Evolutionary conservation across 2,329 filamentous ascomycete species (phyloP).

Genomic region (Blastomyces gilchristii): DNA sequence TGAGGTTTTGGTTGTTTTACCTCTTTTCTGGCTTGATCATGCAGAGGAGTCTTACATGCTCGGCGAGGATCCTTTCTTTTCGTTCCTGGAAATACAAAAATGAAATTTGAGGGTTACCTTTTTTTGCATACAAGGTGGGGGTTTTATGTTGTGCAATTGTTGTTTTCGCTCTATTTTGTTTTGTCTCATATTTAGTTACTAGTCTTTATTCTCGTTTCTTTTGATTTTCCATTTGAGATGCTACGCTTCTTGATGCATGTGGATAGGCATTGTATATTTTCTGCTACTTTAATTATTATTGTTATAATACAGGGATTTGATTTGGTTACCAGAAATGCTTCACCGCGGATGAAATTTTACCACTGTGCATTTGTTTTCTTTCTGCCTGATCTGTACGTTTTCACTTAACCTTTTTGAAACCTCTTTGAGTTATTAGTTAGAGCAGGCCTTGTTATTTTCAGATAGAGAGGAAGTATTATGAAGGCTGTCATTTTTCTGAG

Average conservation of each 20-base stretch:
- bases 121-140: not conserved
- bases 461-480: too few species aligned
- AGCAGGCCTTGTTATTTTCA: too few species aligned
- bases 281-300: too few species aligned
- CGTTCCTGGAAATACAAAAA: not conserved
- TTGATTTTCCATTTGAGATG: not conserved
- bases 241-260: not conserved
- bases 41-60: not conserved
- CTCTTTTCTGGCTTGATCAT: not conserved
- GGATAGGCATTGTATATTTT: not conserved
- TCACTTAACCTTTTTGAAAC: too few species aligned
- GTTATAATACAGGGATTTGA: too few species aligned
- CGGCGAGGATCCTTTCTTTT: not conserved
- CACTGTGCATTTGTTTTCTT: too few species aligned
- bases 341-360: too few species aligned
- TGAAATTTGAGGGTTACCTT: not conserved
- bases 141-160: not conserved
- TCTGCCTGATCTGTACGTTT: too few species aligned
- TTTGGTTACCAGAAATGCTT: too few species aligned
- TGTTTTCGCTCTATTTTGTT: not conserved
- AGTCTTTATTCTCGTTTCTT: not conserved
- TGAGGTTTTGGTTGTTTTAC: conserved; percentile 3
- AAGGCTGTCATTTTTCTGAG: too few species aligned
- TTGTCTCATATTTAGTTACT: not conserved
- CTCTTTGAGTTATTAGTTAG: too few species aligned